Evolutionary conservation across 805 yeast species (phyloP).

Genomic region (Starmerella floricola): DNA sequence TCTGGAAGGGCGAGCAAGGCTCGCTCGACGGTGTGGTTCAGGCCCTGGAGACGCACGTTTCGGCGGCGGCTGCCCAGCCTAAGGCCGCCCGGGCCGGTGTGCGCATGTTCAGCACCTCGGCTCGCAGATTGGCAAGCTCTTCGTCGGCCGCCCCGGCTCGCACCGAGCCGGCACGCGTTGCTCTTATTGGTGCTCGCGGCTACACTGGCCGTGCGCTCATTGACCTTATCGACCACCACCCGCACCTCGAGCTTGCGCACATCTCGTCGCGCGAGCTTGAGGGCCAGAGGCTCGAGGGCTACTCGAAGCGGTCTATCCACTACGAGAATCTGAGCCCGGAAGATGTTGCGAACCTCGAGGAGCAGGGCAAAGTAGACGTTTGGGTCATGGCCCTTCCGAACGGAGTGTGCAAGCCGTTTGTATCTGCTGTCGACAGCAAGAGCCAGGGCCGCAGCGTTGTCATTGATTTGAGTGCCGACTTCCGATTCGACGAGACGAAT

Average conservation of each 20-base stretch:
- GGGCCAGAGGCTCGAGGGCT: conserved; percentile 79
- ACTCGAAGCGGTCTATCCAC: conserved; percentile 63
- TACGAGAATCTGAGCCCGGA: conserved; percentile 82
- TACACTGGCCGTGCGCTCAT: conserved; percentile 91
- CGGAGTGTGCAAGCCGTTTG: conserved; percentile 69
- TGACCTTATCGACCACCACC: conserved; percentile 74
- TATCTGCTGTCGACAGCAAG: conserved; percentile 31
- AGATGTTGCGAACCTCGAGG: conserved; percentile 70
- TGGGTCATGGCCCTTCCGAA: conserved; percentile 99
- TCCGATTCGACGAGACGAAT: conserved; percentile 77
- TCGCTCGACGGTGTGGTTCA: conserved; percentile 38
- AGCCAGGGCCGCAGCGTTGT: conserved; percentile 58
- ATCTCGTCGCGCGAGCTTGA: conserved; percentile 91
- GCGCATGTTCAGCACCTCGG: conserved; percentile 37
- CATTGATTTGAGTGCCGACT: conserved; percentile 89
- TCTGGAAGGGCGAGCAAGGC: conserved; percentile 82
- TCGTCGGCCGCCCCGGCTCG: background rate
- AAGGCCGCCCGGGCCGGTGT: conserved; percentile 31
- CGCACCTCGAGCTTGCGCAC: conserved; percentile 73
- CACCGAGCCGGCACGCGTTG: conserved; percentile 65
- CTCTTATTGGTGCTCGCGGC: conserved; percentile 97
- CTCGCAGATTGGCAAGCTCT: background rate
- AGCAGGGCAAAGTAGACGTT: conserved; percentile 67
- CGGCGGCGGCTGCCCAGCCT: background rate
- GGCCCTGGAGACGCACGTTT: background rate